These are phyloP conservation scores for barley (Hordeum vulgare) DNA, from an alignment of 176 grass and related monocot genomes.

Conservation along the genomic window DNA sequence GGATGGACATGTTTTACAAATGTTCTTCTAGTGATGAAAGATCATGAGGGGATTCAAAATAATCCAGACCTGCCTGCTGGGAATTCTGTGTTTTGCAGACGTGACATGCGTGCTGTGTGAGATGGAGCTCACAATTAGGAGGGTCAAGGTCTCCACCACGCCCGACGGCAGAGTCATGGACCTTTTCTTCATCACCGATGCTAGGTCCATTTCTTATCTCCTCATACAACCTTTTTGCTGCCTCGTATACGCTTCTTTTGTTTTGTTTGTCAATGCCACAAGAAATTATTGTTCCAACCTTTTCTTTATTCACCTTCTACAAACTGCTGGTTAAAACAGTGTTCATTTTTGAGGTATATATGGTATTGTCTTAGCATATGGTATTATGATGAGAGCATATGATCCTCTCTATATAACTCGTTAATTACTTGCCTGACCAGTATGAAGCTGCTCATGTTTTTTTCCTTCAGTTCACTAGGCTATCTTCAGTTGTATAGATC, in stretches of 20 bases:
- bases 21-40: background rate
- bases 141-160: constrained; percentile 81
- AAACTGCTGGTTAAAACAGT: background rate
- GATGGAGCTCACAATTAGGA: constrained; percentile 70
- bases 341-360: background rate
- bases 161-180: constrained; percentile 72
- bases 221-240: background rate
- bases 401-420: background rate
- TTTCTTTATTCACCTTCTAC: no score
- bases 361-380: background rate
- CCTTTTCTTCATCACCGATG: constrained; percentile 84
- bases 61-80: background rate
- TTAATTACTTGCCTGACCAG: background rate
- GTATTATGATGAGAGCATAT: background rate
- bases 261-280: background rate
- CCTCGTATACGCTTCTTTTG: background rate
- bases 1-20: background rate
- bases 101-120: constrained; percentile 61
- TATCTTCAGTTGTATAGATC: background rate
- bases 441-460: background rate
- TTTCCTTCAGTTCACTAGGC: background rate
- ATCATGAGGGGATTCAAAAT: background rate
- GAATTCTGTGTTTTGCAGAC: constrained; percentile 41
- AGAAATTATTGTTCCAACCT: background rate
- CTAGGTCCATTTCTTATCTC: constrained; percentile 39